Conservation (phyloP, 345 rosid species). For the Cochlearia excelsa region DNA sequence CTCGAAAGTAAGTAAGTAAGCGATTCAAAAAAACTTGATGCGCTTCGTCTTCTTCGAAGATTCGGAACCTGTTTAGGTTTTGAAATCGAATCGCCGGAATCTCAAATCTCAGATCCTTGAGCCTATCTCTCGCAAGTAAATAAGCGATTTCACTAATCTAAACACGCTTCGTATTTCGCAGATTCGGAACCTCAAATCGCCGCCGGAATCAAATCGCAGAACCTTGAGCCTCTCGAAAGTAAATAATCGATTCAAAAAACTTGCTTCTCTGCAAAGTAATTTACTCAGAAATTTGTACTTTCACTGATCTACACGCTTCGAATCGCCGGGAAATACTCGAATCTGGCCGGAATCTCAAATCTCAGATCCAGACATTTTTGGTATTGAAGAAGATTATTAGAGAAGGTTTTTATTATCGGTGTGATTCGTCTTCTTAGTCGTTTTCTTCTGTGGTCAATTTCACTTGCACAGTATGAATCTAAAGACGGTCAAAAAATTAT, state of each 20-base stretch:
- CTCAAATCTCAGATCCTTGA: too few species aligned
- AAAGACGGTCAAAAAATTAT: neutral
- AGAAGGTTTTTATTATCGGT: constrained; percentile 10
- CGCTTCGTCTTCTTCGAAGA: too few species aligned
- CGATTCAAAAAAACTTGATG: too few species aligned
- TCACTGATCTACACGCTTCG: constrained; percentile 35
- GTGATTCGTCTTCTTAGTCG: constrained; percentile 15
- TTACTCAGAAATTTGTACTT: neutral
- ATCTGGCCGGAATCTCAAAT: constrained; percentile 10
- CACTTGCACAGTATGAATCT: constrained; percentile 34
- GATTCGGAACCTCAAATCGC: too few species aligned
- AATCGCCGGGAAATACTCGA: constrained; percentile 13
- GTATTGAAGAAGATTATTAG: constrained; percentile 8
- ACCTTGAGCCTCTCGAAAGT: constrained; percentile 12
- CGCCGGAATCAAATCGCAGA: too few species aligned
- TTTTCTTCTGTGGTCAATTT: constrained; percentile 21
- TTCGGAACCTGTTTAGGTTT: too few species aligned
- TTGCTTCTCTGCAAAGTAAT: constrained; percentile 30
- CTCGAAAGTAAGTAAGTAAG: too few species aligned
- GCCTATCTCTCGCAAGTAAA: too few species aligned
- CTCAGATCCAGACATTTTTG: constrained; percentile 32
- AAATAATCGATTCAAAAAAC: neutral
- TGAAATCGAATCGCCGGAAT: too few species aligned
- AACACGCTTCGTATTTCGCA: too few species aligned
- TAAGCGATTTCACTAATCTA: too few species aligned